Base-by-base conservation (phyloP, 129 eudicot genomes). In the Ambrosia artemisiifolia region DNA sequence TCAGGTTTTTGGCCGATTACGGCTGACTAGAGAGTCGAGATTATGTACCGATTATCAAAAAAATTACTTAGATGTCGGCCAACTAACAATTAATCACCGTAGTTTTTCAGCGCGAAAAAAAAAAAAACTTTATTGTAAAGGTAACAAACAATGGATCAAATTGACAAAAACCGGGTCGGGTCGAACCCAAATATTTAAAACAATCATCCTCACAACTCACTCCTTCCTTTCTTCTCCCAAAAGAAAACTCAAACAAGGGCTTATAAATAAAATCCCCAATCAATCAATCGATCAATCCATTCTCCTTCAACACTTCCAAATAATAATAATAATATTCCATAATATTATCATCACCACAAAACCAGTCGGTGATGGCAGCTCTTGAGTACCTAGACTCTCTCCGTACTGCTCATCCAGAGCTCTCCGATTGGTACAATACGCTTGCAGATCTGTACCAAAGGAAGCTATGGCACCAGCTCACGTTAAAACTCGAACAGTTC, bases 391-490 rank as follows among this genome's bases (percentile, higher is more conserved):
- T 88, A 49, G 94, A 92, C 33, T 71, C 91, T 3, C 82, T 82
- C 11, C 87, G 96, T 13, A 79, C n/a, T 65, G 73, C 86, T 19
- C 91, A 92, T 48, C 96, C 98, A 13, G 96, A 87, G 86, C 91
- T 92, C 2, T 74, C 89, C 36, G 94, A 92, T 44, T 88, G 97
- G 91, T 88, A 78, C 77, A 80, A 71, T 24, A 75, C 96, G 62
- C 89, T 92, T 18, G 82, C 97, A 68, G 97, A 92, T 89, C 87
- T 92, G 79, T 88, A 92, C 81, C 91, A 92, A 70, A 80, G 90
- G 61, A 92, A 92, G 81, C 89, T 92, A 46, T 92, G 96, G 96
- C 97, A 92, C 59, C 97, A 92, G 81, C 96, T 88, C 44, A 80
- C 97, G 55, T 86, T 81, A 65, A 92, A 89, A 77, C 96, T 92